Evolutionary conservation across 1,139 yeast species (phyloP).

Genomic region (Kodamaea sp.): DNA sequence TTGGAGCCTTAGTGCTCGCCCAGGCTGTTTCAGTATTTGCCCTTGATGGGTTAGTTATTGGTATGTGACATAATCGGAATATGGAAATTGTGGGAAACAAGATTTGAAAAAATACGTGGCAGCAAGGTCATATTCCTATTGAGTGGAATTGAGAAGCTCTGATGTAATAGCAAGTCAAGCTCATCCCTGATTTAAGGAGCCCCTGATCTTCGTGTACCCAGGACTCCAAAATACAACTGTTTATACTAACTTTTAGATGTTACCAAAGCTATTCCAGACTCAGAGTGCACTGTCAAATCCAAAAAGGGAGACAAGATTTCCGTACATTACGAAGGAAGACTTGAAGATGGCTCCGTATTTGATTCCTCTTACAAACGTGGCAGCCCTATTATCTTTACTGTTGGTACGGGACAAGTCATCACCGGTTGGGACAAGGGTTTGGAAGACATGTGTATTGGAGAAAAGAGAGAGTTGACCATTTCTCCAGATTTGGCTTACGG

Average conservation of each 20-base stretch:
- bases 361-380: conserved; percentile 73
- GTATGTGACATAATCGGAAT: conserved; percentile 2
- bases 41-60: conserved; percentile 5
- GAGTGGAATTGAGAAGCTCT: too few relatives aligned
- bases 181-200: too few relatives aligned
- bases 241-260: conserved; percentile 34
- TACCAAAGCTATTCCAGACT: conserved; percentile 46
- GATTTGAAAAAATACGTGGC: conserved; percentile 18
- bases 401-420: conserved; percentile 80
- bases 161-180: too few relatives aligned
- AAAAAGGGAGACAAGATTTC: conserved; percentile 62
- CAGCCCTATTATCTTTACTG: conserved; percentile 62
- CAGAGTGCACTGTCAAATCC: conserved; percentile 57
- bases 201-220: too few relatives aligned
- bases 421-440: conserved; percentile 89
- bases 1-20: background rate
- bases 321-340: conserved; percentile 75
- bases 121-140: too few relatives aligned
- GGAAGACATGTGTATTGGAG: conserved; percentile 76
- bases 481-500: conserved; percentile 84
- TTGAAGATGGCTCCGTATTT: conserved; percentile 68
- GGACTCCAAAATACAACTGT: too few relatives aligned
- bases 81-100: conserved; percentile 29
- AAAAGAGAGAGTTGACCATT: conserved; percentile 72
- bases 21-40: conserved; percentile 3